phyloP scores from a whole-genome alignment of 2,329 filamentous ascomycete species.

The Nemania sp. region DNA sequence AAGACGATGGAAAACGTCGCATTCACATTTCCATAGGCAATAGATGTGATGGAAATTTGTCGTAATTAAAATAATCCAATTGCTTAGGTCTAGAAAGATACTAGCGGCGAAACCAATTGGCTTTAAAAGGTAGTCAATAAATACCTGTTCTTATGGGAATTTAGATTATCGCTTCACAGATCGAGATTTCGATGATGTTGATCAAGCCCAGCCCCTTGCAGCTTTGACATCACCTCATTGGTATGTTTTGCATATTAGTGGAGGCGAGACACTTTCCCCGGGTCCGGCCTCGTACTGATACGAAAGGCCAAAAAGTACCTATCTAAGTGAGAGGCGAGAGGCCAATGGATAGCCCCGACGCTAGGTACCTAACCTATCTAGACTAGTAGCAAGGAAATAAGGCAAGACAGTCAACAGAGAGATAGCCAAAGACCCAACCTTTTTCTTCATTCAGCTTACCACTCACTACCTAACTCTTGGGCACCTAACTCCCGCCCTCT shows the following conservation, averaged over 20 bases:
- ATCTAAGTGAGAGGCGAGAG: not conserved
- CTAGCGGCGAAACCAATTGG: not conserved
- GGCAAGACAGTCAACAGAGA: conserved; percentile 22
- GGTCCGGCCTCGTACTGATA: conserved; percentile 10
- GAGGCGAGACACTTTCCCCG: conserved; percentile 2
- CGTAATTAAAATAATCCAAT: not conserved
- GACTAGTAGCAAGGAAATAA: conserved; percentile 22
- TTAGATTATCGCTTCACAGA: conserved; percentile 10
- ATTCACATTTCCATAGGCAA: not conserved
- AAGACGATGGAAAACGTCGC: conserved; percentile 4
- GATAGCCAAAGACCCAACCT: conserved; percentile 26
- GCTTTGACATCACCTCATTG: conserved; percentile 19
- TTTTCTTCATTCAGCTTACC: conserved; percentile 20
- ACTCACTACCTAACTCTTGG: not conserved
- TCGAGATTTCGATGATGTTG: conserved; percentile 30
- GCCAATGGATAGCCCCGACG: not conserved
- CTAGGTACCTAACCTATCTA: not conserved
- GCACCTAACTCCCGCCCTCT: not conserved
- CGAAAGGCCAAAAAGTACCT: conserved; percentile 7
- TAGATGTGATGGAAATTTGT: not conserved
- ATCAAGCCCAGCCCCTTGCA: conserved; percentile 12
- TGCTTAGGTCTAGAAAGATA: not conserved
- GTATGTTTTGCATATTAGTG: conserved; percentile 4
- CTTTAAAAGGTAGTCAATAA: not conserved
- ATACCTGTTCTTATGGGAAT: conserved; percentile 29